phyloP scores from a whole-genome alignment of 768 basidiomycete genomes.

The Russula sp. region DNA sequence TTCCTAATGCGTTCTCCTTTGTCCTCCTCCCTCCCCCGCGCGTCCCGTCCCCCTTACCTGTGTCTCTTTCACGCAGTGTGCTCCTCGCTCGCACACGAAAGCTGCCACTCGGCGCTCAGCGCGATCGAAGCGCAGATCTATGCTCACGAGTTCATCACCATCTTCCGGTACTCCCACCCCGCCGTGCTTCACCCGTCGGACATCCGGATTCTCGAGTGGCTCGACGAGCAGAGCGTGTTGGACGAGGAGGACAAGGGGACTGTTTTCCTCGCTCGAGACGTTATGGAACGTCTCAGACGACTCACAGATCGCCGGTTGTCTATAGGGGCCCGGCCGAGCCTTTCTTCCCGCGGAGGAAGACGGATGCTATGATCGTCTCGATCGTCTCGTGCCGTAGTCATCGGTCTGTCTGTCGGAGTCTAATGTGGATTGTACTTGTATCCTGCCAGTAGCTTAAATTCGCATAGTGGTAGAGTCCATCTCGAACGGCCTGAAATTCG shows the following conservation, averaged over 20 bases:
- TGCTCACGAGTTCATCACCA: conserved; percentile 42
- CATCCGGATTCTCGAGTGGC: conserved; percentile 38
- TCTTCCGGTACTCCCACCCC: conserved; percentile 41
- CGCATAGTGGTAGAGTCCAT: neutral
- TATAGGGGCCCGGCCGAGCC: neutral
- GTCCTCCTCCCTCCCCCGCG: neutral
- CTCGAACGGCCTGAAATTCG: no score
- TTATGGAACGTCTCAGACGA: conserved; percentile 37
- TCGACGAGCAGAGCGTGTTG: conserved; percentile 35
- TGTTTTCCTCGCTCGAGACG: conserved; percentile 39
- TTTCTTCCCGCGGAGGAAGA: conserved; percentile 7
- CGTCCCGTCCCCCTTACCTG: neutral
- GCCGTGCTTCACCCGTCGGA: conserved; percentile 39
- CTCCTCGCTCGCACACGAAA: conserved; percentile 22
- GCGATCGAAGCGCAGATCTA: conserved; percentile 38
- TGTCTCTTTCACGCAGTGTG: conserved; percentile 5
- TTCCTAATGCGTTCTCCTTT: neutral
- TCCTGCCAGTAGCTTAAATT: conserved; percentile 17
- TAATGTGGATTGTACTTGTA: conserved; percentile 14
- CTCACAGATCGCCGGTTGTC: conserved; percentile 32
- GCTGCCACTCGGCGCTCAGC: conserved; percentile 35
- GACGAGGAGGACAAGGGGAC: conserved; percentile 40
- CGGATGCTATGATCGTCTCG: conserved; percentile 5
- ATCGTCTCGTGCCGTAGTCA: no score
- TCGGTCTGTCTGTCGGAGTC: neutral